These are phyloP conservation scores for Exophiala aquamarina DNA, from an alignment of 2,329 filamentous ascomycete species.

Conservation along the genomic window DNA sequence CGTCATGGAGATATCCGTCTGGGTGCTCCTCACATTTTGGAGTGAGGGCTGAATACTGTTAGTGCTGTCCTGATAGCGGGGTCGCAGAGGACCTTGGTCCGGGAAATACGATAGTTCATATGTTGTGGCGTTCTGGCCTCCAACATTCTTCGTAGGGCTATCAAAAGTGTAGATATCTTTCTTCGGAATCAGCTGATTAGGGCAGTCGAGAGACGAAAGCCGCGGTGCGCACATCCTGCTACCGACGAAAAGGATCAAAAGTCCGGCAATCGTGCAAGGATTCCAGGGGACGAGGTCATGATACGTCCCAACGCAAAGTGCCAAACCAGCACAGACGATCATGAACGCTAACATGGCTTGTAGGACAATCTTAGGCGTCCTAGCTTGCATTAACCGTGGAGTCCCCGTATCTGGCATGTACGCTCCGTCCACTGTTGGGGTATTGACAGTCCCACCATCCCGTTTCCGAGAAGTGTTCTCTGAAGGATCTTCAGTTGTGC, in stretches of 20 bases:
- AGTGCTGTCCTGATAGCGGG: too few relatives aligned
- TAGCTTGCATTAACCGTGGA: constrained; percentile 14
- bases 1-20: not conserved
- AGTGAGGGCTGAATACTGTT: too few relatives aligned
- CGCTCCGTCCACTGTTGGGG: not conserved
- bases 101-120: too few relatives aligned
- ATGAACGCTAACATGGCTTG: constrained; percentile 22
- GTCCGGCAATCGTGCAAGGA: constrained; percentile 24
- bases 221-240: constrained; percentile 9
- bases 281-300: constrained; percentile 14
- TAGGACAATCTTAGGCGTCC: constrained; percentile 15
- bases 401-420: not conserved
- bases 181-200: too few relatives aligned
- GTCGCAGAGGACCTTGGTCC: too few relatives aligned
- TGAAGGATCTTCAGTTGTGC: constrained; percentile 8
- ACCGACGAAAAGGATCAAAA: constrained; percentile 12
- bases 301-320: not conserved
- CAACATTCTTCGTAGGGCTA: too few relatives aligned
- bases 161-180: too few relatives aligned
- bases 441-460: not conserved
- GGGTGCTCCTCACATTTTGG: too few relatives aligned
- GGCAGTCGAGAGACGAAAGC: too few relatives aligned
- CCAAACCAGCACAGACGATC: constrained; percentile 7
- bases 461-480: not conserved
- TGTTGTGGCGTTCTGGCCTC: too few relatives aligned